Conservation (phyloP, 495 filamentous ascomycete species). For the Aspergillus leporis region DNA sequence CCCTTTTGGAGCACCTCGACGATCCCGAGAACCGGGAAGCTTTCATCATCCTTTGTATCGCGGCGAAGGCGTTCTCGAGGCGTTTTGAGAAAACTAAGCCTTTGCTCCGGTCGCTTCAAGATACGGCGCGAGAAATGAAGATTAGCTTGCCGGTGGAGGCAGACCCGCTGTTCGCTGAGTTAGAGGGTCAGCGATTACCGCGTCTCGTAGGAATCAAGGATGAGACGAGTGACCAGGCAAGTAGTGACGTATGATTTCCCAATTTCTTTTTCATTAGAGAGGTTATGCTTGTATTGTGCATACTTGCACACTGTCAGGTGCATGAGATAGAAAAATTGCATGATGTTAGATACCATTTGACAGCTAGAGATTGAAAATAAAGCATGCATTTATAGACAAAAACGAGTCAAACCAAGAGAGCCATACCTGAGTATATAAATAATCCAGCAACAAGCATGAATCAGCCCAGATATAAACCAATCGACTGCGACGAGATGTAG, state of each 20-base stretch:
- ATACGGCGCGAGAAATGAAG: constrained; percentile 26
- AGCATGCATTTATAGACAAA: too few species aligned
- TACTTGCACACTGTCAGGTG: too few species aligned
- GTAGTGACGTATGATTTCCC: constrained; percentile 1
- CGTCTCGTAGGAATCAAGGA: not conserved
- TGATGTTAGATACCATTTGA: not conserved
- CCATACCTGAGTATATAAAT: too few species aligned
- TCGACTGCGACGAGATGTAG: too few species aligned
- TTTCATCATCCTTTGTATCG: constrained; percentile 28
- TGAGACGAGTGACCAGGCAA: constrained; percentile 1
- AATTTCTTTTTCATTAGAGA: not conserved
- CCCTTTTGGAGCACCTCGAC: constrained; percentile 28
- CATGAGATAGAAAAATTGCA: not conserved
- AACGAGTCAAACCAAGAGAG: too few species aligned
- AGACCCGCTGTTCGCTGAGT: constrained; percentile 22
- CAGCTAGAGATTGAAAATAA: too few species aligned
- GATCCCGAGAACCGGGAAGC: constrained; percentile 26
- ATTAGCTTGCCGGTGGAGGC: constrained; percentile 29
- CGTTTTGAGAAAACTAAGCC: constrained; percentile 32
- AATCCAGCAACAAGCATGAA: too few species aligned
- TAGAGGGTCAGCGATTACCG: not conserved
- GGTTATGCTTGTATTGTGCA: too few species aligned
- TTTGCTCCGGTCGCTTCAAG: constrained; percentile 27
- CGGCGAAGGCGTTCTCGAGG: constrained; percentile 26
- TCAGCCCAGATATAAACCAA: too few species aligned